Base-by-base conservation (phyloP, 2,329 filamentous ascomycete genomes). In the Phaeosphaeriaceae sp. region DNA sequence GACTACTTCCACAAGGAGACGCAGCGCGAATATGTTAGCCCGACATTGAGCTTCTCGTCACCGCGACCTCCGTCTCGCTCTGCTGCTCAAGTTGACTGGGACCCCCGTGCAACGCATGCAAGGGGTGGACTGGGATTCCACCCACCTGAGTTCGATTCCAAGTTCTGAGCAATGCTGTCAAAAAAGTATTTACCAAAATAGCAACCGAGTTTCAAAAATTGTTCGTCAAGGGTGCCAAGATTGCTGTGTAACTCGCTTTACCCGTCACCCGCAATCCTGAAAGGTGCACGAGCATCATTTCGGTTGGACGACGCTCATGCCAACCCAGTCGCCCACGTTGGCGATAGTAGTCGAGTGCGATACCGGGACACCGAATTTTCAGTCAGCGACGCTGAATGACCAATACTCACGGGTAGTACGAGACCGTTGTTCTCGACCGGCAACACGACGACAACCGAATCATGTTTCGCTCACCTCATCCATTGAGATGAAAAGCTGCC, bases 31-130 rank as follows among this genome's bases (percentile, higher is more conserved):
- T 81, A 81, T 59, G 68, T 65, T 19, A 75, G 74, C 21, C 78
- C 78, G 2, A 73, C 54, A 0, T 64, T 75, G 21, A 81, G 78
- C 57, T 81, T 81, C 62, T 80, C 79, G 2, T 69, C 73, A n/a
- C 79, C 79, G 20, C 69, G 77, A 53, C 67, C 76, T 7, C 77
- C 76, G 19, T 77, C 72, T 13, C 68, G 69, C 40, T 53, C 59
- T 45, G 56, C 68, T 6, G 60, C 63, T 27, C 65, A 64, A 15
- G 67, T 73, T 13, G 75, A 76, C 19, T 78, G 75, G 71, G 76
- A 78, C 58, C 75, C 76, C 36, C 66, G 69, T 31, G 67, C 70
- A 50, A 73, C 73, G 46, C 70, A 74, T 60, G 77, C 77, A 48
- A 75, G 77, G 62, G 78, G 78, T 15, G 78, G 78, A 9, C 58